A percentile compares a stretch with the other conserved stretches of the same genome.
Evolutionary conservation across 352 stramenopile genomes (phyloP).

Genomic region (Globisporangium camurandrum): DNA sequence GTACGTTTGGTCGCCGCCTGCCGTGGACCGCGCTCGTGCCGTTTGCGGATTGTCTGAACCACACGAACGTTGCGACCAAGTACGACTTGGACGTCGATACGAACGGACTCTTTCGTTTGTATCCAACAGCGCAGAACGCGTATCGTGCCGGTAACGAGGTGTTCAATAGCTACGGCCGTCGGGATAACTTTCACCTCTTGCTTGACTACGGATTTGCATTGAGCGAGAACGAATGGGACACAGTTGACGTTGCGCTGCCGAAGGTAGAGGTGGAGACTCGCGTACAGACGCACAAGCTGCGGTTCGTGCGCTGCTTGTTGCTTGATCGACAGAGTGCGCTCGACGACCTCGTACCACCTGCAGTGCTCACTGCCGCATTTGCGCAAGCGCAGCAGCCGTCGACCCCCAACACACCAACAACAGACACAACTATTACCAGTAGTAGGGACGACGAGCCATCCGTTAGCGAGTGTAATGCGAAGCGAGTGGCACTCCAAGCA

Average conservation of each 20-base stretch:
- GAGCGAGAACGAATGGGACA: slow-evolving; percentile 85
- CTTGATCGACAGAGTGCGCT: slow-evolving; percentile 41
- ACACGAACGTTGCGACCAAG: slow-evolving; percentile 85
- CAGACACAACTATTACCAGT: background rate
- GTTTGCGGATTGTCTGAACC: slow-evolving; percentile 90
- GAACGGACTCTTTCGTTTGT: slow-evolving; percentile 59
- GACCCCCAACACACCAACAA: too few species aligned
- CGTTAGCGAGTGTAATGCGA: background rate
- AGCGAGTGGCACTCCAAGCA: background rate
- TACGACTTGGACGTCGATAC: slow-evolving; percentile 72
- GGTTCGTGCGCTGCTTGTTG: slow-evolving; percentile 40
- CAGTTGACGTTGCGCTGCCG: slow-evolving; percentile 49
- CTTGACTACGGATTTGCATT: slow-evolving; percentile 92
- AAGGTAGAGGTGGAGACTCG: slow-evolving; percentile 24
- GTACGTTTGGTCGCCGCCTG: slow-evolving; percentile 87
- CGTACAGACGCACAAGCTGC: slow-evolving; percentile 31
- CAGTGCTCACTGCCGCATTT: background rate
- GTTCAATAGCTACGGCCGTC: slow-evolving; percentile 89
- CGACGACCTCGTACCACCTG: slow-evolving; percentile 33
- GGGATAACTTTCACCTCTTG: slow-evolving; percentile 84
- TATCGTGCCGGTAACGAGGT: slow-evolving; percentile 66
- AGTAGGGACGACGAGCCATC: background rate
- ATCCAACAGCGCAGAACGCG: slow-evolving; percentile 44
- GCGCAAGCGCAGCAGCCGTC: too few species aligned
- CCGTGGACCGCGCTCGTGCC: slow-evolving; percentile 89